Conservation (phyloP, 495 filamentous ascomycete genomes). For the Mycothermus thermophilus region DNA sequence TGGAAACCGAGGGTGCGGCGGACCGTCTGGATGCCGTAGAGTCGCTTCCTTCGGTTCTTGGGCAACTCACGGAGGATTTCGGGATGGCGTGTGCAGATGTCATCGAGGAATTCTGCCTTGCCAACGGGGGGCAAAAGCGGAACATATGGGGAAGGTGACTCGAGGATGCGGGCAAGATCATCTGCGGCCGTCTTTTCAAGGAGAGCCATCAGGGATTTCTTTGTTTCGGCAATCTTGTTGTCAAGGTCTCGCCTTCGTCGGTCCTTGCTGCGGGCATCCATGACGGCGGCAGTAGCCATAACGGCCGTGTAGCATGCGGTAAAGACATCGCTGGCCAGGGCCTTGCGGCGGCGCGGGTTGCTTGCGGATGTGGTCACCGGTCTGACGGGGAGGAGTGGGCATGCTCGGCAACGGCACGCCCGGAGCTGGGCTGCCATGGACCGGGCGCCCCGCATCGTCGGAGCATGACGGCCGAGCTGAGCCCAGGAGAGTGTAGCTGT, state of each 20-base stretch:
- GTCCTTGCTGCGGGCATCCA: constrained; percentile 51
- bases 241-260: constrained; percentile 50
- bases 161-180: constrained; percentile 11
- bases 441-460: constrained; percentile 55
- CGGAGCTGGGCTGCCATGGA: constrained; percentile 51
- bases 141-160: neutral
- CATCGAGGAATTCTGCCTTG: neutral
- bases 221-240: constrained; percentile 35
- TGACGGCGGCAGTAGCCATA: constrained; percentile 54
- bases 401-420: constrained; percentile 52
- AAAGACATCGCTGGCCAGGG: constrained; percentile 46
- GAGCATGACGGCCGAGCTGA: constrained; percentile 22
- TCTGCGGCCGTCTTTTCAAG: constrained; percentile 9
- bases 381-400: too few relatives aligned
- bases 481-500: too few relatives aligned
- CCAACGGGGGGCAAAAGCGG: neutral
- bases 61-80: neutral
- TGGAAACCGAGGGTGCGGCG: neutral
- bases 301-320: constrained; percentile 60
- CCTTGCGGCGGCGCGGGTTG: constrained; percentile 34
- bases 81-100: constrained; percentile 2
- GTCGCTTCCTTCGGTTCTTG: neutral
- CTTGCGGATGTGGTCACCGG: constrained; percentile 14
- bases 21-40: neutral
- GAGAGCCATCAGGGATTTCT: constrained; percentile 3